A percentile compares a stretch with the other conserved stretches of the same genome.
Evolutionary conservation across 169 alveolate species (phyloP).

Genomic region (Prorocentrum cordatum): DNA sequence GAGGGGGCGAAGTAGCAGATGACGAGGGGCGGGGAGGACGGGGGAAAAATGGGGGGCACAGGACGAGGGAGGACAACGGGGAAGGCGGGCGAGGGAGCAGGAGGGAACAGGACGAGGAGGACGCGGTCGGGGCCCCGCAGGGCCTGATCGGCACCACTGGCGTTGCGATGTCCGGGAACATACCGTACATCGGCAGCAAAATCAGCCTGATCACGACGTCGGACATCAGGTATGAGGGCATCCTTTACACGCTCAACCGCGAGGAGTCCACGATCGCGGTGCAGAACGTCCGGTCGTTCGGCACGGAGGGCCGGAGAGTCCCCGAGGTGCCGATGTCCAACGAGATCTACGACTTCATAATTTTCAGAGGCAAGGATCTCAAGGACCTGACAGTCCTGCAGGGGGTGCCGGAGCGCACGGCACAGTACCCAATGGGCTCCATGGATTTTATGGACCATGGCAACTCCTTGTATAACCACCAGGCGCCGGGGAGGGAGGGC

Average conservation of each 20-base stretch:
- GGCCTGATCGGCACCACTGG: too few species aligned
- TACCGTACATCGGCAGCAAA: conserved; percentile 64
- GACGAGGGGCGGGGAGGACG: too few species aligned
- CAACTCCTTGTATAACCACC: too few species aligned
- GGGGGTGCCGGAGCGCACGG: conserved; percentile 27
- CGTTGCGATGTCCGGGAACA: conserved; percentile 37
- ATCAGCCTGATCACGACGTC: conserved; percentile 67
- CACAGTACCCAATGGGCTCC: too few species aligned
- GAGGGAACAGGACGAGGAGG: too few species aligned
- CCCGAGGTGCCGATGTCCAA: conserved; percentile 64
- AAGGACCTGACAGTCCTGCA: conserved; percentile 71
- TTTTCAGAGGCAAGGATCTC: conserved; percentile 67
- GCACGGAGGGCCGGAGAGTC: conserved; percentile 67
- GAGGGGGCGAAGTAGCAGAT: too few species aligned
- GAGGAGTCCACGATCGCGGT: conserved; percentile 16
- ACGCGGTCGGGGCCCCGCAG: too few species aligned
- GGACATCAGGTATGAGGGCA: conserved; percentile 69
- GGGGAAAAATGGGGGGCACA: too few species aligned
- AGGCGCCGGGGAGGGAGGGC: too few species aligned
- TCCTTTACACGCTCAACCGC: not conserved
- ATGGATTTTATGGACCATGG: too few species aligned
- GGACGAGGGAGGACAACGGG: too few species aligned
- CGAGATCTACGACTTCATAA: conserved; percentile 68
- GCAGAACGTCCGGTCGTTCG: conserved; percentile 68
- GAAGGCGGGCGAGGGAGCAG: too few species aligned